Base-by-base conservation (phyloP, 306 rosid genomes). In the Pueraria montana region DNA sequence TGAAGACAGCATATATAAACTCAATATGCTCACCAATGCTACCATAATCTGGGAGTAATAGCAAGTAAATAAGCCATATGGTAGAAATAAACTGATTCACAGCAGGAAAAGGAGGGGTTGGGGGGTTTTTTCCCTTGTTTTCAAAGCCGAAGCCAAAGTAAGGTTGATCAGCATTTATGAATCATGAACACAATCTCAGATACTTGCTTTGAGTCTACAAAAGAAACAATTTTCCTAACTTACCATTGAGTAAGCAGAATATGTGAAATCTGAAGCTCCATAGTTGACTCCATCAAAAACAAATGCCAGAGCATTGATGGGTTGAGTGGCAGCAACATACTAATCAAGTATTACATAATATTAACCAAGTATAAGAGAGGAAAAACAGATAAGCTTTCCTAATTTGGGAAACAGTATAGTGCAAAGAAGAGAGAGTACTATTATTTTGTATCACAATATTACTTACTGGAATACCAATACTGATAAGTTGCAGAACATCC, bases 251-350 rank as follows among this genome's bases (percentile, higher is more conserved):
- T 30, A 91, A 49, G 98, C 97, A 23, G 95, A 89, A 83, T 90
- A 95, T 6, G 81, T 87, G 81, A 93, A 95, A 89, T 95, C 98
- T 59, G 98, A 93, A 66, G 95, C 97, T 66, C 97, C 98, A 74
- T 89, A 93, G 86, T 91, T 93, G 84, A 95, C 71, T 52, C 98
- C 98, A 63, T 95, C 97, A 21, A 95, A 95, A 75, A 95, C 95
- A 85, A 93, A 95, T 11, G 98, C 97, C 79, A 93, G 79, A 45
- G 94, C 87, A 78, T 93, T 93, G 55, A 95, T 86, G 78, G 97
- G 98, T 84, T 93, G 97, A 48, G 97, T 95, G 14, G 85, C 97
- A 78, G 97, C 98, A 73, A 95, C 95, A 89, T 89, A 95, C 97
- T 93, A 38, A 38, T 0, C 20, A 80, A 88, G 91, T 88, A 76